phyloP scores from a whole-genome alignment of 768 basidiomycete genomes.

The Kwoniella sp. region DNA sequence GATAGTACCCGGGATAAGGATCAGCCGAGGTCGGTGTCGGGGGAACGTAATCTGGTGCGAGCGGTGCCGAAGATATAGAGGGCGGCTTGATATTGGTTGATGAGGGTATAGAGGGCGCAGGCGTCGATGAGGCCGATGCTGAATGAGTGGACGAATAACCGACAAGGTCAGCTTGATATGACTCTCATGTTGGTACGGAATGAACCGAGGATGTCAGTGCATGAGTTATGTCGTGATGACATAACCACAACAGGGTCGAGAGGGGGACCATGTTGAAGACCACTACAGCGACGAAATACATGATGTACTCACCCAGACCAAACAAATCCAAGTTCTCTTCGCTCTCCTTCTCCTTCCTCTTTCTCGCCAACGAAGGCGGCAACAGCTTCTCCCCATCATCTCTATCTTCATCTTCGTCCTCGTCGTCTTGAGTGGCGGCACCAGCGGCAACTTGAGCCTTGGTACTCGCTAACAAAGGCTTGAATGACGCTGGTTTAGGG shows the following conservation, averaged over 20 bases:
- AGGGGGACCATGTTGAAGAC: no score
- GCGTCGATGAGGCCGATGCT: not conserved
- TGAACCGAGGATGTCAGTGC: no score
- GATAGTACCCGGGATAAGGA: conserved; percentile 55
- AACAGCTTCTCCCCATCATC: conserved; percentile 18
- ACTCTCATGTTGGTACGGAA: no score
- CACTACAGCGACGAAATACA: no score
- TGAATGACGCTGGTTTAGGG: conserved; percentile 9
- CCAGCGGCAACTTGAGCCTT: not conserved
- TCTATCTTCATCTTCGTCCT: conserved; percentile 24
- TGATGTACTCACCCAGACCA: conserved; percentile 51
- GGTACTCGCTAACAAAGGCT: conserved; percentile 17
- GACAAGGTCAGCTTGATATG: no score
- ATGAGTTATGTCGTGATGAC: no score
- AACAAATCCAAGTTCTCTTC: conserved; percentile 48
- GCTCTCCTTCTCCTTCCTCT: conserved; percentile 27
- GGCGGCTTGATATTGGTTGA: conserved; percentile 14
- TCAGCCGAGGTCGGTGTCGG: conserved; percentile 43
- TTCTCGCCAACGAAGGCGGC: conserved; percentile 34
- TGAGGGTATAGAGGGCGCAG: conserved; percentile 13
- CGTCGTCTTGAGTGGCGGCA: conserved; percentile 6
- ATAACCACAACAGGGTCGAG: no score
- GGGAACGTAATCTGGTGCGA: conserved; percentile 47
- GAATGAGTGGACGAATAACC: conserved; percentile 22
- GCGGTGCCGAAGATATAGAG: conserved; percentile 49